Percentiles rank a stretch among this genome's conserved stretches.
Conservation (phyloP, 164 flowering plant genomes). For the Annona squamosa region DNA sequence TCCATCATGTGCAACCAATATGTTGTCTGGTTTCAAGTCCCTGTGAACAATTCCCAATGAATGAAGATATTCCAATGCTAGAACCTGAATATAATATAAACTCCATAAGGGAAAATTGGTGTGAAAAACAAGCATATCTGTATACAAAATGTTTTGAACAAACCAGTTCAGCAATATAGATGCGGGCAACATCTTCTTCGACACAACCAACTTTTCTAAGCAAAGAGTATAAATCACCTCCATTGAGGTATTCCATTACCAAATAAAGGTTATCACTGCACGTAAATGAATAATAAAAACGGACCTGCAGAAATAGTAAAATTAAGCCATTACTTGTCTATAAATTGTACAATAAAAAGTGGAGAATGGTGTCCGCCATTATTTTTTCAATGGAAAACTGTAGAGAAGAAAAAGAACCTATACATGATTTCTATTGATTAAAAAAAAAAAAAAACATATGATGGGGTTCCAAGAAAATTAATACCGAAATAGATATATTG, state of each 20-base stretch:
- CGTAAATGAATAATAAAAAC: slow-evolving; percentile 69
- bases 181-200: slow-evolving; percentile 63
- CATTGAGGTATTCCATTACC: slow-evolving; percentile 83
- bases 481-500: too few species aligned
- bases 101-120: not conserved
- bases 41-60: slow-evolving; percentile 74
- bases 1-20: slow-evolving; percentile 69
- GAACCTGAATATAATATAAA: slow-evolving; percentile 46
- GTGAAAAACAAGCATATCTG: not conserved
- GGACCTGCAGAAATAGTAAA: slow-evolving; percentile 41
- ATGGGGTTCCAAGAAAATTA: too few species aligned
- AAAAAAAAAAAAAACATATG: too few species aligned
- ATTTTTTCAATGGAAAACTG: too few species aligned
- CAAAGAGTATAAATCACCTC: slow-evolving; percentile 76
- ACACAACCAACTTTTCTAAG: slow-evolving; percentile 67
- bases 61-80: slow-evolving; percentile 76
- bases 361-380: too few species aligned
- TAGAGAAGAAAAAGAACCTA: too few species aligned
- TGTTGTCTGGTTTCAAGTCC: slow-evolving; percentile 78
- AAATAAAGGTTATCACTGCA: slow-evolving; percentile 70
- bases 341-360: too few species aligned
- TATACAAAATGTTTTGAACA: slow-evolving; percentile 10
- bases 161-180: slow-evolving; percentile 73
- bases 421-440: too few species aligned
- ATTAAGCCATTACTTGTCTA: not conserved